Conservation (phyloP, 2,329 filamentous ascomycete species). For the Dendrostoma leiphaemia region DNA sequence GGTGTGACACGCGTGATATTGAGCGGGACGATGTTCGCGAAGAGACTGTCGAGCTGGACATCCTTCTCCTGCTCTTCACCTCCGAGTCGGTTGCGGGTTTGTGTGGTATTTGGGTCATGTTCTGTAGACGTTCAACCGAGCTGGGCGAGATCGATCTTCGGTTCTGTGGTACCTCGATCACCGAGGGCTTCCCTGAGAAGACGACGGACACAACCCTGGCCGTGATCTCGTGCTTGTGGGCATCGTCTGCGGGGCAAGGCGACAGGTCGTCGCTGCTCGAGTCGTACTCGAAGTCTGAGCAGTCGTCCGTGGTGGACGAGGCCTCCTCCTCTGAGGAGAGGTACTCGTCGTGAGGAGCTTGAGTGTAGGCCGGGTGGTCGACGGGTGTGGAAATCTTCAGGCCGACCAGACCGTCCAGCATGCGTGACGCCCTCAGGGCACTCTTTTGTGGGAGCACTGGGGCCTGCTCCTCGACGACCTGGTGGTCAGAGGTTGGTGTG, state of each 20-base stretch:
- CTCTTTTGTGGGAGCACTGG: constrained; percentile 52
- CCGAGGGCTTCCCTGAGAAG: constrained; percentile 57
- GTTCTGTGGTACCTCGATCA: constrained; percentile 47
- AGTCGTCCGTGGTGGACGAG: constrained; percentile 60
- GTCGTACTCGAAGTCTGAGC: constrained; percentile 52
- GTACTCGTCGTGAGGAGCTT: constrained; percentile 57
- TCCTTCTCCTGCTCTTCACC: constrained; percentile 28
- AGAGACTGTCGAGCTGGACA: constrained; percentile 32
- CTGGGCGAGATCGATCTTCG: constrained; percentile 44
- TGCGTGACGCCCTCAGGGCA: constrained; percentile 45
- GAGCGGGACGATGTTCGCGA: constrained; percentile 22
- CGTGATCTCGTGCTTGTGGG: constrained; percentile 51
- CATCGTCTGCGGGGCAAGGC: constrained; percentile 22
- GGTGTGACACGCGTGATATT: constrained; percentile 23
- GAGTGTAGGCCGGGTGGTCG: constrained; percentile 33
- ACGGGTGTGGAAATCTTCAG: constrained; percentile 31
- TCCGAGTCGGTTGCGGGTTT: constrained; percentile 17
- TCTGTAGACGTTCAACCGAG: constrained; percentile 31
- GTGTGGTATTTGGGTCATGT: constrained; percentile 4
- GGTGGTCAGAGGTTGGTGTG: constrained; percentile 16
- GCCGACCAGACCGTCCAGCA: constrained; percentile 36
- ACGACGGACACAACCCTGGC: constrained; percentile 59
- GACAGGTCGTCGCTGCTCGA: constrained; percentile 22
- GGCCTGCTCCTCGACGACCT: constrained; percentile 24
- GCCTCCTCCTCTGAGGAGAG: constrained; percentile 66